Evolutionary conservation across 768 basidiomycete species (phyloP).

Genomic region (Boletus bicolor): DNA sequence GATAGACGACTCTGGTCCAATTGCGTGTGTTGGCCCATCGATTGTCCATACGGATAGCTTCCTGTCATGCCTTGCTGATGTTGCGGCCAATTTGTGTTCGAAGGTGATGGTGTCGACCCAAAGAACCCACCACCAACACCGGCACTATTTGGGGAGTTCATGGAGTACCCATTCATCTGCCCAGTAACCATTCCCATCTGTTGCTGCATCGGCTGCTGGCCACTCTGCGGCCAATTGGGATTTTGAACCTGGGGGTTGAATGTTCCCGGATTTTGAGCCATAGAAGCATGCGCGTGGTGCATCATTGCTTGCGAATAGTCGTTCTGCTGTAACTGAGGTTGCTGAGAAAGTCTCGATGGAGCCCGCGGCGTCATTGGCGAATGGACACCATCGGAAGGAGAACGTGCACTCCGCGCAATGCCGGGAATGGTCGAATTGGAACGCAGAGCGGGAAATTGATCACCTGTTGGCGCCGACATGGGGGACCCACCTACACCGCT

Average conservation of each 20-base stretch:
- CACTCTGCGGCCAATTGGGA: constrained; percentile 50
- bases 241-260: constrained; percentile 39
- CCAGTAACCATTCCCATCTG: constrained; percentile 33
- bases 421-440: constrained; percentile 66
- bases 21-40: constrained; percentile 21
- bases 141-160: constrained; percentile 38
- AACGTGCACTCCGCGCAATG: constrained; percentile 70
- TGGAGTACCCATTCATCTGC: constrained; percentile 35
- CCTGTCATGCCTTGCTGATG: constrained; percentile 26
- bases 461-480: constrained; percentile 38
- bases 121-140: constrained; percentile 24
- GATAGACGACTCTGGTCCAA: constrained; percentile 38
- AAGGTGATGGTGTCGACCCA: constrained; percentile 24
- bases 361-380: constrained; percentile 42
- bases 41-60: constrained; percentile 30
- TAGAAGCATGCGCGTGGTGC: constrained; percentile 34
- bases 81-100: constrained; percentile 30
- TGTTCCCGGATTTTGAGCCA: constrained; percentile 25
- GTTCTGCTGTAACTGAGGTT: constrained; percentile 49
- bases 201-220: constrained; percentile 50
- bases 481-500: constrained; percentile 38
- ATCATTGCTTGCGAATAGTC: constrained; percentile 38
- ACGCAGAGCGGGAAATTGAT: constrained; percentile 48
- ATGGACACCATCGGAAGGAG: constrained; percentile 62
- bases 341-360: constrained; percentile 34